A percentile compares a stretch with the other conserved stretches of the same genome.
phyloP scores from a whole-genome alignment of 164 flowering plant genomes.

The Aristolochia californica region DNA sequence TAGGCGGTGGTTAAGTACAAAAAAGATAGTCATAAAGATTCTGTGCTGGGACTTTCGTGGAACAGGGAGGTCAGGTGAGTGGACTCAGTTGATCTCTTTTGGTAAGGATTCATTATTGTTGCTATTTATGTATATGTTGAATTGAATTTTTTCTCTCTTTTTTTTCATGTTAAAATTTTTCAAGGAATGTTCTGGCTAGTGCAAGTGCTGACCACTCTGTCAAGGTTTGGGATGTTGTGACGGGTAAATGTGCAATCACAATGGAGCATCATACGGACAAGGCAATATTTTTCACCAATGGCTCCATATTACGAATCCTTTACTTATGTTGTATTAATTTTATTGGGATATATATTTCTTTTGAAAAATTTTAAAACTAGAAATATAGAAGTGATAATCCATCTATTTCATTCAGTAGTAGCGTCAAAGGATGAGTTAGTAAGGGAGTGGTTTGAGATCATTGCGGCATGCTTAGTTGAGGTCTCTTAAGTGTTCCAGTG shows the following conservation, averaged over 20 bases:
- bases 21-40: slow-evolving; percentile 75
- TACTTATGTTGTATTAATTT: no score
- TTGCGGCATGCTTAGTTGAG: no score
- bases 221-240: slow-evolving; percentile 85
- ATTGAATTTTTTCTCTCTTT: neutral
- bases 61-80: slow-evolving; percentile 76
- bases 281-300: slow-evolving; percentile 23
- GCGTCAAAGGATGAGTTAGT: no score
- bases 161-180: no score
- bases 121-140: neutral
- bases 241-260: slow-evolving; percentile 62
- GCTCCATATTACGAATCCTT: no score
- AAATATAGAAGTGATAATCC: no score
- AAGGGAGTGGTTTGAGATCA: no score
- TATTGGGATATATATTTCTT: no score
- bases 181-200: slow-evolving; percentile 90
- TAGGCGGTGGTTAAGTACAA: slow-evolving; percentile 55
- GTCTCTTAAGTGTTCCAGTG: no score
- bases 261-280: slow-evolving; percentile 81
- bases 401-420: no score
- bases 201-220: slow-evolving; percentile 87
- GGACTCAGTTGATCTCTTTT: neutral
- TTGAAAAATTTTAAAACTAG: no score
- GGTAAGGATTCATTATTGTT: neutral
- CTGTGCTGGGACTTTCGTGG: slow-evolving; percentile 95